A percentile compares a stretch with the other conserved stretches of the same genome.
Conservation (phyloP, 2,329 filamentous ascomycete genomes). For the Claviceps arundinis region DNA sequence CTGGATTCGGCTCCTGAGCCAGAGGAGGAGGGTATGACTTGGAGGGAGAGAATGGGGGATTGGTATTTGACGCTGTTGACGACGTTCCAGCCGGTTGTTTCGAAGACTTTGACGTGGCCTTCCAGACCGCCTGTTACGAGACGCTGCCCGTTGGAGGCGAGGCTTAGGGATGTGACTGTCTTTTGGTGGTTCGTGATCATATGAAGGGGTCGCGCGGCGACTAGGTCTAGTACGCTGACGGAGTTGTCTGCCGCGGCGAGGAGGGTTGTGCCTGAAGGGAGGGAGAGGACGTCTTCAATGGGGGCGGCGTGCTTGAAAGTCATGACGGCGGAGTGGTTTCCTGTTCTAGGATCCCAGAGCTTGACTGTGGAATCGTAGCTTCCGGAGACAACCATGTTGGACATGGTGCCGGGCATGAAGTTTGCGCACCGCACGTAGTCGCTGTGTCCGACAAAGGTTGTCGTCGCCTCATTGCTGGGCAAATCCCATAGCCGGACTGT, state of each 20-base stretch:
- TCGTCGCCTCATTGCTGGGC: slow-evolving; percentile 61
- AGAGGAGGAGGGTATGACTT: slow-evolving; percentile 44
- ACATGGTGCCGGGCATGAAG: slow-evolving; percentile 64
- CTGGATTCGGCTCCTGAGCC: slow-evolving; percentile 35
- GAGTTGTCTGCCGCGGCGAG: slow-evolving; percentile 74
- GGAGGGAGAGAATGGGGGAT: slow-evolving; percentile 74
- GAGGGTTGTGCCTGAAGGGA: slow-evolving; percentile 76
- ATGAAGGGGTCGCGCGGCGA: slow-evolving; percentile 77
- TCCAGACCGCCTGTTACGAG: slow-evolving; percentile 83
- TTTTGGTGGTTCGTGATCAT: slow-evolving; percentile 93
- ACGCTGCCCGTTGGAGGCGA: slow-evolving; percentile 68
- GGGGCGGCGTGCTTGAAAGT: slow-evolving; percentile 89
- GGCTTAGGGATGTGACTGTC: slow-evolving; percentile 77
- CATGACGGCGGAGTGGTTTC: slow-evolving; percentile 58
- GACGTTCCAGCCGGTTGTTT: slow-evolving; percentile 88
- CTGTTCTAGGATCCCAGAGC: slow-evolving; percentile 79
- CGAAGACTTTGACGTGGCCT: slow-evolving; percentile 93
- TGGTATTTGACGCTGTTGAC: slow-evolving; percentile 92
- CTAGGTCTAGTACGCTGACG: slow-evolving; percentile 82
- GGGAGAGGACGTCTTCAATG: slow-evolving; percentile 75
- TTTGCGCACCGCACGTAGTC: slow-evolving; percentile 85
- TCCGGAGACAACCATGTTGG: slow-evolving; percentile 73
- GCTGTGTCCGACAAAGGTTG: slow-evolving; percentile 71
- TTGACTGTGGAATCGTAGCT: slow-evolving; percentile 91
- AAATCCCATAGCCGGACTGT: slow-evolving; percentile 93